Percentiles rank a stretch among this genome's conserved stretches.
These are phyloP conservation scores for Pseudogymnoascus sp. DNA, from an alignment of 2,329 filamentous ascomycete genomes.

Conservation along the genomic window DNA sequence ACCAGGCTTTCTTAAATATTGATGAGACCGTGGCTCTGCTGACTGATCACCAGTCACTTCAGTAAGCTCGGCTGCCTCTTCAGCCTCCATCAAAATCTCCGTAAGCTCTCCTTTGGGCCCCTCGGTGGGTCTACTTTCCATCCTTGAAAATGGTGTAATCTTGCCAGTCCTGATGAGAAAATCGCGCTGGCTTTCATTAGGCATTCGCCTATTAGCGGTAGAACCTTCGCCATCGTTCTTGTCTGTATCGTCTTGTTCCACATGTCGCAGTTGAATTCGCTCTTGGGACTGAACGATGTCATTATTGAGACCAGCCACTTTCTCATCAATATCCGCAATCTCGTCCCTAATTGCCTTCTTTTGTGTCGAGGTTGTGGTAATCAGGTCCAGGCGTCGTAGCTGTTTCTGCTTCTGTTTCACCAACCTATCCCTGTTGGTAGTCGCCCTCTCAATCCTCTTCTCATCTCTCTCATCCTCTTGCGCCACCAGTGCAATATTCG, in stretches of 20 bases:
- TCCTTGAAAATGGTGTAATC: constrained; percentile 79
- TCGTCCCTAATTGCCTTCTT: constrained; percentile 48
- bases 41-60: constrained; percentile 36
- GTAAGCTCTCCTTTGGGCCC: constrained; percentile 61
- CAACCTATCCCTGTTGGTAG: constrained; percentile 48
- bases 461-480: constrained; percentile 55
- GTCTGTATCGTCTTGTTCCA: constrained; percentile 39
- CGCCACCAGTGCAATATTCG: constrained; percentile 49
- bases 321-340: constrained; percentile 51
- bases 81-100: constrained; percentile 72
- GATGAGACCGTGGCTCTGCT: constrained; percentile 52
- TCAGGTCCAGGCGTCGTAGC: constrained; percentile 43
- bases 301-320: constrained; percentile 42
- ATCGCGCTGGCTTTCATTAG: constrained; percentile 76
- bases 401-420: constrained; percentile 55
- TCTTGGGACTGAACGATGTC: constrained; percentile 74
- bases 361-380: background rate
- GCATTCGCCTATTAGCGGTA: constrained; percentile 51
- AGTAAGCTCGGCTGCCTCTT: constrained; percentile 42
- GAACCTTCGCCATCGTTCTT: constrained; percentile 35
- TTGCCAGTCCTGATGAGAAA: constrained; percentile 93
- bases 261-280: constrained; percentile 68
- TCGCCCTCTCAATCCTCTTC: constrained; percentile 51
- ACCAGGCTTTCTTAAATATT: constrained; percentile 63
- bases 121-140: constrained; percentile 50